Evolutionary conservation across 225 moss, liverwort and hornwort genomes (phyloP).

Genomic region (Pleurozium schreberi): DNA sequence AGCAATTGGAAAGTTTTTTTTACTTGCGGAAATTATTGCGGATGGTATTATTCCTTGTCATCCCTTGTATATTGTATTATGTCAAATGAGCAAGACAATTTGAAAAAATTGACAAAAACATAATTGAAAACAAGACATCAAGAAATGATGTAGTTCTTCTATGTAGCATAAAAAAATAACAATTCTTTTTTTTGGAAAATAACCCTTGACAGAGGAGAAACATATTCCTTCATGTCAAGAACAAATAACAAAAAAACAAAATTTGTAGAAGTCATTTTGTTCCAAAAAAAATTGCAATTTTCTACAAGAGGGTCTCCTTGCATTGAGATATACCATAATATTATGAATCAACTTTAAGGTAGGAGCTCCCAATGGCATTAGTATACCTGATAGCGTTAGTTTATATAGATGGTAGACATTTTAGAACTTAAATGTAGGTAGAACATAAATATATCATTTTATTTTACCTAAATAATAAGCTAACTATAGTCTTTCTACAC

Average conservation of each 20-base stretch:
- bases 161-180: too few species aligned
- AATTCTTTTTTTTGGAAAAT: too few species aligned
- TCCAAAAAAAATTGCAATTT: not conserved
- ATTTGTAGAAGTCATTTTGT: too few species aligned
- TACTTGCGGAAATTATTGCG: not conserved
- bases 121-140: not conserved
- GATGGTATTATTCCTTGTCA: not conserved
- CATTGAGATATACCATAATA: not conserved
- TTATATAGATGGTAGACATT: too few species aligned
- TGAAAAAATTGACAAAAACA: not conserved
- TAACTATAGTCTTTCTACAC: too few species aligned
- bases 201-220: not conserved
- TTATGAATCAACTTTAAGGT: too few species aligned
- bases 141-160: not conserved
- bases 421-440: too few species aligned
- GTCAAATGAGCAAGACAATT: not conserved
- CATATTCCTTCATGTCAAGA: not conserved
- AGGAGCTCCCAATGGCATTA: too few species aligned
- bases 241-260: not conserved
- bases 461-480: too few species aligned
- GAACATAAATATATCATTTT: too few species aligned
- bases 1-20: not conserved
- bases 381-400: too few species aligned
- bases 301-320: not conserved
- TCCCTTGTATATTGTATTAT: not conserved